Conservation (phyloP, 2,329 filamentous ascomycete species). For the Dactylellina drechsleri region DNA sequence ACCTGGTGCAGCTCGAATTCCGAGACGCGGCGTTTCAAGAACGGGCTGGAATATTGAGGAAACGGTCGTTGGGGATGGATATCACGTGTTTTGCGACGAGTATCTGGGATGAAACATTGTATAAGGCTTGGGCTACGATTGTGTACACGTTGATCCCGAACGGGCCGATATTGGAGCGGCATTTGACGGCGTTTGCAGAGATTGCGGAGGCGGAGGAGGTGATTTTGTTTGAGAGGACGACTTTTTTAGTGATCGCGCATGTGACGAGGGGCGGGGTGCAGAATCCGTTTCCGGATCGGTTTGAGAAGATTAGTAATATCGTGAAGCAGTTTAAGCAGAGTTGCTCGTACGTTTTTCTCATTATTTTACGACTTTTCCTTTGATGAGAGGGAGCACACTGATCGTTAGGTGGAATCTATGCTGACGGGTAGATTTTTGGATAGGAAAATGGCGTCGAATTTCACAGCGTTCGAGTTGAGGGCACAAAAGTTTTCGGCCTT, state of each 20-base stretch:
- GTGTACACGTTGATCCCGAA: conserved; percentile 99
- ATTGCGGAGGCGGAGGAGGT: conserved; percentile 93
- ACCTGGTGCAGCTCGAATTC: conserved; percentile 83
- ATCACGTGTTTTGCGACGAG: conserved; percentile 92
- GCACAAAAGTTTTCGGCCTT: conserved; percentile 84
- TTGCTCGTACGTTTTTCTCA: conserved; percentile 63
- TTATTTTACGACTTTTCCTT: no score
- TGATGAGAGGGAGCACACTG: no score
- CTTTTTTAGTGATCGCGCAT: conserved; percentile 93
- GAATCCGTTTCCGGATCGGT: conserved; percentile 91
- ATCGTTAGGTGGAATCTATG: no score
- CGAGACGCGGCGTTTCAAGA: conserved; percentile 86
- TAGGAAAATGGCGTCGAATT: conserved; percentile 62
- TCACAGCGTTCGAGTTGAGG: conserved; percentile 58
- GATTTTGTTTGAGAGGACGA: conserved; percentile 92
- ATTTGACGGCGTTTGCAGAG: conserved; percentile 82
- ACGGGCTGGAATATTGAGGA: conserved; percentile 64
- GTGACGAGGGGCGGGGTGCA: conserved; percentile 80
- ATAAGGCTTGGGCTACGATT: conserved; percentile 98
- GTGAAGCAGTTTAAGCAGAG: conserved; percentile 98
- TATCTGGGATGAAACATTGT: conserved; percentile 98
- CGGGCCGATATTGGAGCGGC: conserved; percentile 83
- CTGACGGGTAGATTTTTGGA: conserved; percentile 60
- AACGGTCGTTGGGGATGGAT: conserved; percentile 69
- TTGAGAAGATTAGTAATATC: conserved; percentile 95